Evolutionary conservation across 73 alveolate species (phyloP).

Genomic region (Paramecium caudatum): DNA sequence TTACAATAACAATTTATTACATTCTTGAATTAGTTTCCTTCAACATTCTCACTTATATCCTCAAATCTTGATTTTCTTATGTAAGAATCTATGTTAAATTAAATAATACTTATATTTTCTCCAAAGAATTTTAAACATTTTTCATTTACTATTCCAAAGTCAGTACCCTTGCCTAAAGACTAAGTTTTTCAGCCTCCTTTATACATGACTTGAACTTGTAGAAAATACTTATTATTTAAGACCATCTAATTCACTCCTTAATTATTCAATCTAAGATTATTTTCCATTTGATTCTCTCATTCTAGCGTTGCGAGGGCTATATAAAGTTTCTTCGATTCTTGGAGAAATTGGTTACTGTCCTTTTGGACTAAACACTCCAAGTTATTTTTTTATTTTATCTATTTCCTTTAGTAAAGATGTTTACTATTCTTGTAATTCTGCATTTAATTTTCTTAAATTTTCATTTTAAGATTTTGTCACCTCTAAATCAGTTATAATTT

Average conservation of each 20-base stretch:
- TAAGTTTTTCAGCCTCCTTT: not conserved
- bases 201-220: not conserved
- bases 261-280: not conserved
- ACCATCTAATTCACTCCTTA: not conserved
- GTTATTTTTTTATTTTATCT: too few relatives aligned
- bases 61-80: not conserved
- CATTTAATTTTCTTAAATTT: slow-evolving; percentile 12
- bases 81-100: not conserved
- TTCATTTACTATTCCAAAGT: not conserved
- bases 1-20: not conserved
- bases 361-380: not conserved
- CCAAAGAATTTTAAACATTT: not conserved
- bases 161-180: not conserved
- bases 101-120: too few relatives aligned
- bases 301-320: not conserved
- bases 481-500: not conserved
- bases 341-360: not conserved
- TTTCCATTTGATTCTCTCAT: not conserved
- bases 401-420: not conserved
- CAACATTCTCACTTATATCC: not conserved
- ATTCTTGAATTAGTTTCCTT: not conserved
- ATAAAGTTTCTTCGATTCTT: not conserved
- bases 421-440: not conserved
- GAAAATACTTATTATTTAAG: not conserved
- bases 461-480: slow-evolving; percentile 1